Conservation (phyloP, 2,329 filamentous ascomycete genomes). For the Sarocladium brachiariae region DNA sequence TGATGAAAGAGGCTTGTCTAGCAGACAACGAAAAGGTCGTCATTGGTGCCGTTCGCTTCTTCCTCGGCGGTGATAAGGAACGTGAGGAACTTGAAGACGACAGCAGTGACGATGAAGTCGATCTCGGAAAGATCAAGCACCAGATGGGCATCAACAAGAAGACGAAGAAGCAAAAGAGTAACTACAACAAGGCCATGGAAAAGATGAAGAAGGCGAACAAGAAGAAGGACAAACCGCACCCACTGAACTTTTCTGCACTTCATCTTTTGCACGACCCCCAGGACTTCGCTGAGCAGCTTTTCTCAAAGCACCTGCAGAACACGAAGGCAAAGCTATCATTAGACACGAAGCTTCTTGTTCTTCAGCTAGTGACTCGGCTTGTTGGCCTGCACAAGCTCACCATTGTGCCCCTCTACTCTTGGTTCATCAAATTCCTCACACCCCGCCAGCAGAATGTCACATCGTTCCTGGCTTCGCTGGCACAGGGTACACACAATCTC, state of each 20-base stretch:
- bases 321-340: constrained; percentile 77
- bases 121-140: constrained; percentile 77
- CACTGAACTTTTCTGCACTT: constrained; percentile 91
- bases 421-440: constrained; percentile 88
- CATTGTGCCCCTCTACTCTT: constrained; percentile 86
- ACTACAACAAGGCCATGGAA: constrained; percentile 73
- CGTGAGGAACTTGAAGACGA: constrained; percentile 89
- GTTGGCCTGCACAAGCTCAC: constrained; percentile 91
- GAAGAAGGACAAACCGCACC: constrained; percentile 81
- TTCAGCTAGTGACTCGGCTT: constrained; percentile 85
- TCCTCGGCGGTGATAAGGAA: constrained; percentile 92
- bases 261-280: constrained; percentile 93
- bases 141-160: constrained; percentile 94
- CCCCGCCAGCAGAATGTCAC: constrained; percentile 86
- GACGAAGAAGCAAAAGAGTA: constrained; percentile 76
- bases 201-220: constrained; percentile 76
- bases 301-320: constrained; percentile 84
- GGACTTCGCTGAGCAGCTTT: constrained; percentile 83
- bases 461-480: constrained; percentile 84
- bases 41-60: constrained; percentile 82
- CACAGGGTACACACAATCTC: constrained; percentile 83
- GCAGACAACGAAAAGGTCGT: constrained; percentile 92
- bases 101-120: constrained; percentile 70
- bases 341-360: constrained; percentile 81
- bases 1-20: constrained; percentile 91